Evolutionary conservation across 2,329 filamentous ascomycete genomes (phyloP).

Genomic region (Geoglossum cookeanum): DNA sequence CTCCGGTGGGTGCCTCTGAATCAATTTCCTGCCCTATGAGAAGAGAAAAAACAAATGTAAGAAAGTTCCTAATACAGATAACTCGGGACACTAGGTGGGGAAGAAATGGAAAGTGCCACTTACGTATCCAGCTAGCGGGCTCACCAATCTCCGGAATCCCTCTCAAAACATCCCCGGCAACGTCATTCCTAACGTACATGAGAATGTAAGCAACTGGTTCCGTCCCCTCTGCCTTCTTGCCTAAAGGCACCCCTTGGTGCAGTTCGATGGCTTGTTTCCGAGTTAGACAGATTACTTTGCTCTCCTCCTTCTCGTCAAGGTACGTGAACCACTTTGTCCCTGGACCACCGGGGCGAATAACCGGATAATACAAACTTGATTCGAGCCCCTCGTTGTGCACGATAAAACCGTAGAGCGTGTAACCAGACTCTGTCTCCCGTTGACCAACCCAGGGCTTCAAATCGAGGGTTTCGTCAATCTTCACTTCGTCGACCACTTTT

Average conservation of each 20-base stretch:
- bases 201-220: conserved; percentile 34
- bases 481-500: conserved; percentile 35
- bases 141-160: conserved; percentile 12
- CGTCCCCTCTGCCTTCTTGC: conserved; percentile 18
- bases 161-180: conserved; percentile 22
- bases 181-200: conserved; percentile 35
- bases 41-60: not conserved
- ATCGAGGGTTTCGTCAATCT: conserved; percentile 33
- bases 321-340: conserved; percentile 40
- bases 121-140: conserved; percentile 3
- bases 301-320: conserved; percentile 32
- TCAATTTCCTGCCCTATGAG: conserved; percentile 2
- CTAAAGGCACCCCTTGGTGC: conserved; percentile 28
- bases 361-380: conserved; percentile 39
- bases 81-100: not conserved
- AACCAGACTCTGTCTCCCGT: conserved; percentile 16
- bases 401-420: conserved; percentile 39
- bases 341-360: conserved; percentile 36
- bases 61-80: not conserved
- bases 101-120: not conserved
- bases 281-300: conserved; percentile 36
- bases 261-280: conserved; percentile 32
- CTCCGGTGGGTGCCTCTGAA: not conserved
- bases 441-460: conserved; percentile 21
- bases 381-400: conserved; percentile 39